phyloP scores from a whole-genome alignment of 2,329 filamentous ascomycete species.

The Diaporthe vexans region DNA sequence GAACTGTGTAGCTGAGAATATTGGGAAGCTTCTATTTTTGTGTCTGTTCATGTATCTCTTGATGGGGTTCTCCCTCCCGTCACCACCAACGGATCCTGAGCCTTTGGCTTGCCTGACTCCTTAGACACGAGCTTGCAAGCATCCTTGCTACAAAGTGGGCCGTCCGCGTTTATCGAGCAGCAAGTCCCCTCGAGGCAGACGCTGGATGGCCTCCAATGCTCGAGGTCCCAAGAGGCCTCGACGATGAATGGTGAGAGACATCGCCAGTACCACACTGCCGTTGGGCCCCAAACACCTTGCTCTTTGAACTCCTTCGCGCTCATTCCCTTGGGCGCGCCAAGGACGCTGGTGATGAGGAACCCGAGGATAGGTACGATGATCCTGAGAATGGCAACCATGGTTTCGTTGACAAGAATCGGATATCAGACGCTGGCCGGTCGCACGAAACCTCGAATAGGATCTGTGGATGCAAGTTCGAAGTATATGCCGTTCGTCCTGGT shows the following conservation, averaged over 20 bases:
- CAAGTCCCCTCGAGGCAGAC: slow-evolving; percentile 10
- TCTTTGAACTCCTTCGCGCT: background rate
- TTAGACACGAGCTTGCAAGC: slow-evolving; percentile 4
- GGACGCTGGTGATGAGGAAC: background rate
- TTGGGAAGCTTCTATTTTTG: background rate
- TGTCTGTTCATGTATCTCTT: background rate
- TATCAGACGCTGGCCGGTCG: too few species aligned
- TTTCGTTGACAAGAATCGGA: too few species aligned
- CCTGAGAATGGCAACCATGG: background rate
- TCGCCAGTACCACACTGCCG: slow-evolving; percentile 28
- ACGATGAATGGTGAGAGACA: background rate
- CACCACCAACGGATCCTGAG: background rate
- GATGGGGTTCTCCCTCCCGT: slow-evolving; percentile 15
- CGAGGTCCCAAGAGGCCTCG: slow-evolving; percentile 6
- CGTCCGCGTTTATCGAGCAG: slow-evolving; percentile 18
- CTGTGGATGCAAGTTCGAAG: background rate
- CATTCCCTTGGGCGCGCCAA: background rate
- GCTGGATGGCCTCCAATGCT: slow-evolving; percentile 14
- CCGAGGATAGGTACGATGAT: background rate
- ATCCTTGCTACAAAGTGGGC: slow-evolving; percentile 23
- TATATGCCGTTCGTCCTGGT: background rate
- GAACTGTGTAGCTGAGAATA: background rate
- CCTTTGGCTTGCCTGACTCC: background rate
- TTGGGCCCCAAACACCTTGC: slow-evolving; percentile 18
- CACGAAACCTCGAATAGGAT: background rate